Evolutionary conservation across 2,329 filamentous ascomycete genomes (phyloP).

Genomic region (Calcarisporium arbuscula): DNA sequence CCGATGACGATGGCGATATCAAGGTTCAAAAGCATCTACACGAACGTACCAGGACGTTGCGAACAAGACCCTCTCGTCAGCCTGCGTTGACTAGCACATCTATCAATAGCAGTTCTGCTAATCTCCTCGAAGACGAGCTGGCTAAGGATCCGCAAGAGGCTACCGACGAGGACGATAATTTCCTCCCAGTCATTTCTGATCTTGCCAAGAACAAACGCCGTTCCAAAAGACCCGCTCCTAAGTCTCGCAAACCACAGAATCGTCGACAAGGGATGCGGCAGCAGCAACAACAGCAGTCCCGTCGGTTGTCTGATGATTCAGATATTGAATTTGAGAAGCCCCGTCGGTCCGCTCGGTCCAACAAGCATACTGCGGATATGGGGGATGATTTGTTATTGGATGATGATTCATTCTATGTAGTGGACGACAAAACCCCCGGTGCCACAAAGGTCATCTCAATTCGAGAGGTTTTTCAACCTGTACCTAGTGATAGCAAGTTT

Average conservation of each 20-base stretch:
- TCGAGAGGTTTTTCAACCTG: constrained; percentile 64
- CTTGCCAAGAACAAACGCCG: constrained; percentile 19
- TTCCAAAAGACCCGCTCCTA: constrained; percentile 13
- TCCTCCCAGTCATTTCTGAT: constrained; percentile 31
- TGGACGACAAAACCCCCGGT: constrained; percentile 37
- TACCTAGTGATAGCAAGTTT: constrained; percentile 61
- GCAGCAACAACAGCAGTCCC: no score
- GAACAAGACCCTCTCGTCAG: constrained; percentile 19
- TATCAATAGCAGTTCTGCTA: constrained; percentile 14
- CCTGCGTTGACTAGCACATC: constrained; percentile 17
- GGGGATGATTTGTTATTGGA: constrained; percentile 49
- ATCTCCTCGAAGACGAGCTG: constrained; percentile 26
- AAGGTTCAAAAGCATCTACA: background rate
- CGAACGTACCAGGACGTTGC: constrained; percentile 14
- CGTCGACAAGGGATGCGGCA: no score
- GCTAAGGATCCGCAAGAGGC: constrained; percentile 18
- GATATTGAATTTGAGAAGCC: constrained; percentile 48
- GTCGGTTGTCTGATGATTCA: constrained; percentile 26
- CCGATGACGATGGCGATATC: constrained; percentile 15
- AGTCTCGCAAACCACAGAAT: constrained; percentile 9
- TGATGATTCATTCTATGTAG: constrained; percentile 48
- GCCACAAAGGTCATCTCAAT: constrained; percentile 55
- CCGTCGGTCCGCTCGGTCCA: constrained; percentile 43
- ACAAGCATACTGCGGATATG: constrained; percentile 37
- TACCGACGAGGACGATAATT: constrained; percentile 26